Conservation (phyloP, 768 basidiomycete species). For the Suillus luteus region DNA sequence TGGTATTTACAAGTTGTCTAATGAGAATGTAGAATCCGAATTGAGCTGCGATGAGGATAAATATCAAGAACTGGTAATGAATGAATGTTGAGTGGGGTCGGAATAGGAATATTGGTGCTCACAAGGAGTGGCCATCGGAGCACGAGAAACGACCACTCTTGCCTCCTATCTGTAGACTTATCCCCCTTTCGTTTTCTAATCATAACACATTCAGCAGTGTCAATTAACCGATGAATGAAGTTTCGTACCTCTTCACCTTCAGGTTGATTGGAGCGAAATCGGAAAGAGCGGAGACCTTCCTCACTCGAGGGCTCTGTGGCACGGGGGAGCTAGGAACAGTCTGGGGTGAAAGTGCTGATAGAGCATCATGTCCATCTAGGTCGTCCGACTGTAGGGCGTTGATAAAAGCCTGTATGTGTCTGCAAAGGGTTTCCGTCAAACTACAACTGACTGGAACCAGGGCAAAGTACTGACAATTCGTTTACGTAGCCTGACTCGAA, state of each 20-base stretch:
- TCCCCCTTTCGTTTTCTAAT: conserved; percentile 40
- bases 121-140: conserved; percentile 89
- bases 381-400: conserved; percentile 72
- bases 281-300: conserved; percentile 80
- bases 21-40: conserved; percentile 88
- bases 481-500: conserved; percentile 65
- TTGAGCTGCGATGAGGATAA: conserved; percentile 78
- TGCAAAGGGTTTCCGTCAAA: conserved; percentile 25
- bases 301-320: conserved; percentile 50
- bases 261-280: conserved; percentile 92
- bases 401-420: conserved; percentile 76
- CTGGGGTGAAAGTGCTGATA: conserved; percentile 25
- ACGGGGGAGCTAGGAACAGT: conserved; percentile 24
- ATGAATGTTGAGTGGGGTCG: conserved; percentile 1
- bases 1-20: conserved; percentile 89
- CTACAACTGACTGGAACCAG: neutral
- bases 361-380: conserved; percentile 24
- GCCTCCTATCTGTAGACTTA: conserved; percentile 43
- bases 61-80: conserved; percentile 70
- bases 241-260: conserved; percentile 66
- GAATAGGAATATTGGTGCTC: conserved; percentile 22
- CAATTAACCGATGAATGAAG: neutral
- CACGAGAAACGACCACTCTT: conserved; percentile 77
- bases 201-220: conserved; percentile 11
- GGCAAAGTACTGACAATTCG: conserved; percentile 56